phyloP scores from a whole-genome alignment of 2,329 filamentous ascomycete species.

The Albifimbria verrucaria region DNA sequence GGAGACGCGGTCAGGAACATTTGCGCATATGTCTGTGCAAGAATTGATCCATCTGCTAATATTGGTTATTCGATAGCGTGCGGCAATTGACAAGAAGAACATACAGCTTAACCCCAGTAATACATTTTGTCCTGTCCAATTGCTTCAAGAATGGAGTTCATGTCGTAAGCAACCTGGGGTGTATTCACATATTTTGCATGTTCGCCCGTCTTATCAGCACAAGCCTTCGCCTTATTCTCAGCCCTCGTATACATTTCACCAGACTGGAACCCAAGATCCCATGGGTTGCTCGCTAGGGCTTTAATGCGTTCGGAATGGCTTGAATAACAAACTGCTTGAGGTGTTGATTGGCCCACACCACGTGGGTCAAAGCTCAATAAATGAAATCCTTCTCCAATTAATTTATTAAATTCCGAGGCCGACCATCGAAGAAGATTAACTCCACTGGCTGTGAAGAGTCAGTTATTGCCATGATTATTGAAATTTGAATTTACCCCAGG shows the following conservation, averaged over 20 bases:
- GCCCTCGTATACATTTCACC: conserved; percentile 38
- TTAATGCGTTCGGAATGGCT: conserved; percentile 26
- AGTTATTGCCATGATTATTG: conserved; percentile 20
- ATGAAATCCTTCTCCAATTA: conserved; percentile 41
- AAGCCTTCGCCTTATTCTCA: conserved; percentile 36
- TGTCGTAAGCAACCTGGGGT: conserved; percentile 47
- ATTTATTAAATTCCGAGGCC: conserved; percentile 30
- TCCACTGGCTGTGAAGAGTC: background rate
- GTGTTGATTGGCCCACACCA: conserved; percentile 31
- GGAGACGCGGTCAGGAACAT: conserved; percentile 29
- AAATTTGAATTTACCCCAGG: conserved; percentile 40
- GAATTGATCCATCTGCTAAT: conserved; percentile 30
- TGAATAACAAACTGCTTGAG: conserved; percentile 36
- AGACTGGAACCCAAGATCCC: conserved; percentile 28
- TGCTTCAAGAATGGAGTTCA: conserved; percentile 46
- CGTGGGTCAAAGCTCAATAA: conserved; percentile 46
- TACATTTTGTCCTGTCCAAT: conserved; percentile 27
- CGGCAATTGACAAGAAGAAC: background rate
- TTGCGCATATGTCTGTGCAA: conserved; percentile 38
- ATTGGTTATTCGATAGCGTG: background rate
- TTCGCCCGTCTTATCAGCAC: conserved; percentile 41
- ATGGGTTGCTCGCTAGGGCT: conserved; percentile 17
- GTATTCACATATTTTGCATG: conserved; percentile 44
- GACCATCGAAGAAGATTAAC: background rate
- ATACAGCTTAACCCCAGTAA: conserved; percentile 40